A percentile compares a stretch with the other conserved stretches of the same genome.
Conservation (phyloP, 2,329 filamentous ascomycete species). For the Alternaria burnsii region DNA sequence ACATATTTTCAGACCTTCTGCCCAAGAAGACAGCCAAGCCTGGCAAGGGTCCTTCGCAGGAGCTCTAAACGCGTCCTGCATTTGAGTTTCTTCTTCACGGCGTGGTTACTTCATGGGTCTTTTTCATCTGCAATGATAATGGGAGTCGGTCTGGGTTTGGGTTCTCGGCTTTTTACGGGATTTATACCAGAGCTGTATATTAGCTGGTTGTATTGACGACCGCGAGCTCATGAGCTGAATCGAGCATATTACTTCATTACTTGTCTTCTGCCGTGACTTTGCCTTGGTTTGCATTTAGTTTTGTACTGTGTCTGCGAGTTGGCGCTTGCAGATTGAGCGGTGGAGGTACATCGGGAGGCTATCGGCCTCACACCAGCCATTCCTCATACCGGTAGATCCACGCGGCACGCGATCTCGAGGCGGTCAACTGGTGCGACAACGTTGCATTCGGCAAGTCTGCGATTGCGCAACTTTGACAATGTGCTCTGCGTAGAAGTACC, state of each 20-base stretch:
- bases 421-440: not conserved
- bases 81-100: slow-evolving; percentile 52
- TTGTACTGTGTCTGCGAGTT: not conserved
- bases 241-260: slow-evolving; percentile 45
- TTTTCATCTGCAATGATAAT: slow-evolving; percentile 77
- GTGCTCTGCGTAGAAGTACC: not conserved
- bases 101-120: slow-evolving; percentile 61
- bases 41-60: slow-evolving; percentile 91
- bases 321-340: not conserved
- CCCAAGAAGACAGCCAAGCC: slow-evolving; percentile 99
- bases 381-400: not conserved
- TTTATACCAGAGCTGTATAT: slow-evolving; percentile 68
- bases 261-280: not conserved
- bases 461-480: not conserved
- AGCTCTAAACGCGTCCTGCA: slow-evolving; percentile 73
- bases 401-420: not conserved
- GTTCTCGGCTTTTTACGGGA: slow-evolving; percentile 61
- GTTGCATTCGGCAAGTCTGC: not conserved
- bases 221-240: slow-evolving; percentile 56
- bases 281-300: not conserved
- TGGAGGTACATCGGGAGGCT: not conserved
- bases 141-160: slow-evolving; percentile 71
- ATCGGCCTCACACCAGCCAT: not conserved
- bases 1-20: slow-evolving; percentile 77
- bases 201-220: slow-evolving; percentile 63